These are phyloP conservation scores for Fusarium chaquense DNA, from an alignment of 2,329 filamentous ascomycete genomes.

Conservation along the genomic window DNA sequence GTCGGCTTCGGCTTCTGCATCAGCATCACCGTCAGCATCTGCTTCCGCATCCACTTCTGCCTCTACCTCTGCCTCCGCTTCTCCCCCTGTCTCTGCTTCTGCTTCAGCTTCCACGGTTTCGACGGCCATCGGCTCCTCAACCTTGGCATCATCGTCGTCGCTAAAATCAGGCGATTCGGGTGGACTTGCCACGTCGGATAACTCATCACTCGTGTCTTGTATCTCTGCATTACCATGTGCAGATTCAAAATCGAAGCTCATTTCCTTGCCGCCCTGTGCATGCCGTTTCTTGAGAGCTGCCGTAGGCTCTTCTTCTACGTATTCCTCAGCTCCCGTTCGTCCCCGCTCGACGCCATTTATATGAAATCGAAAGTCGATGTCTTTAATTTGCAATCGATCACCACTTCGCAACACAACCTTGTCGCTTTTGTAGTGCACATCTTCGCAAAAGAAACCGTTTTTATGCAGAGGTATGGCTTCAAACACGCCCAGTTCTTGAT, in stretches of 20 bases:
- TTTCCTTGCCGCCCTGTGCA: slow-evolving; percentile 72
- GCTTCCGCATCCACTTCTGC: slow-evolving; percentile 3
- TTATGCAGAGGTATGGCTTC: slow-evolving; percentile 71
- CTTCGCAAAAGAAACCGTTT: slow-evolving; percentile 78
- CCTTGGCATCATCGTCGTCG: slow-evolving; percentile 52
- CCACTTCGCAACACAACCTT: slow-evolving; percentile 72
- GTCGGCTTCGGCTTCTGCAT: slow-evolving; percentile 38
- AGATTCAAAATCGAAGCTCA: slow-evolving; percentile 80
- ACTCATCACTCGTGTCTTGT: slow-evolving; percentile 67
- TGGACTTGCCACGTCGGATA: slow-evolving; percentile 59
- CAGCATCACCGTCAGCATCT: slow-evolving; percentile 33
- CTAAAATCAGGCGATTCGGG: slow-evolving; percentile 57
- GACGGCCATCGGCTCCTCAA: slow-evolving; percentile 42
- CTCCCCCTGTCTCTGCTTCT: slow-evolving; percentile 33
- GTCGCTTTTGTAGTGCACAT: slow-evolving; percentile 66
- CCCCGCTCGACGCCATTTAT: slow-evolving; percentile 73
- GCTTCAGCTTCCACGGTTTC: slow-evolving; percentile 45
- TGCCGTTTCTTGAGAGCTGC: slow-evolving; percentile 60
- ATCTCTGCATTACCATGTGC: slow-evolving; percentile 68
- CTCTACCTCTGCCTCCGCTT: slow-evolving; percentile 47
- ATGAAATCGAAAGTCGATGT: slow-evolving; percentile 75
- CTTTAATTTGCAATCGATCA: slow-evolving; percentile 77
- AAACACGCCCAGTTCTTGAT: slow-evolving; percentile 71
- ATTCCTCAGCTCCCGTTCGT: slow-evolving; percentile 69
- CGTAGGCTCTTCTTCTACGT: slow-evolving; percentile 61